Evolutionary conservation across 768 basidiomycete genomes (phyloP).

Genomic region (Boletales sp.): DNA sequence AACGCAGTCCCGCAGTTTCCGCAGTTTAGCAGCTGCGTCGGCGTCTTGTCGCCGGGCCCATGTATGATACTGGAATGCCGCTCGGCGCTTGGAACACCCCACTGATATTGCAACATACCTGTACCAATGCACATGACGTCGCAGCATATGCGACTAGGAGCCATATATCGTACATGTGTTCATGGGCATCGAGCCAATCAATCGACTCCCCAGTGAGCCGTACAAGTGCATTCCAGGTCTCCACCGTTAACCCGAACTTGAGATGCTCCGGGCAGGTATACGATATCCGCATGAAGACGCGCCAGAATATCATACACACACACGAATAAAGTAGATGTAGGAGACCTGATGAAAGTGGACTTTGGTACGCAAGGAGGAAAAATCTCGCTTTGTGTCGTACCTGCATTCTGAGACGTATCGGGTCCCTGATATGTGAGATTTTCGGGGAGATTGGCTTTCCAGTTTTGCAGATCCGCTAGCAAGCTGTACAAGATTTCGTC

Average conservation of each 20-base stretch:
- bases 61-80: conserved; percentile 73
- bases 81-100: conserved; percentile 5
- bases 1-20: conserved; percentile 79
- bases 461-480: conserved; percentile 63
- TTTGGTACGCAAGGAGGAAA: conserved; percentile 1
- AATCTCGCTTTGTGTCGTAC: conserved; percentile 38
- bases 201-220: conserved; percentile 74
- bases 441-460: conserved; percentile 77
- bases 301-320: conserved; percentile 95
- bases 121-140: conserved; percentile 85
- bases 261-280: conserved; percentile 89
- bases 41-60: conserved; percentile 82
- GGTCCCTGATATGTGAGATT: conserved; percentile 74
- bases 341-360: conserved; percentile 49
- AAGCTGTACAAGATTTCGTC: conserved; percentile 73
- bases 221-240: conserved; percentile 75
- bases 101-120: conserved; percentile 48
- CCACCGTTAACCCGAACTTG: conserved; percentile 78
- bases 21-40: conserved; percentile 69
- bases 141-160: conserved; percentile 82
- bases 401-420: conserved; percentile 61
- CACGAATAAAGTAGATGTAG: conserved; percentile 86
- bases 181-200: conserved; percentile 85
- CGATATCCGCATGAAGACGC: conserved; percentile 97
- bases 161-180: conserved; percentile 82